Percentiles rank a stretch among this genome's conserved stretches.
These are phyloP conservation scores for Chrysopogon serrulatus DNA, from an alignment of 176 grass and related monocot species.

Conservation along the genomic window DNA sequence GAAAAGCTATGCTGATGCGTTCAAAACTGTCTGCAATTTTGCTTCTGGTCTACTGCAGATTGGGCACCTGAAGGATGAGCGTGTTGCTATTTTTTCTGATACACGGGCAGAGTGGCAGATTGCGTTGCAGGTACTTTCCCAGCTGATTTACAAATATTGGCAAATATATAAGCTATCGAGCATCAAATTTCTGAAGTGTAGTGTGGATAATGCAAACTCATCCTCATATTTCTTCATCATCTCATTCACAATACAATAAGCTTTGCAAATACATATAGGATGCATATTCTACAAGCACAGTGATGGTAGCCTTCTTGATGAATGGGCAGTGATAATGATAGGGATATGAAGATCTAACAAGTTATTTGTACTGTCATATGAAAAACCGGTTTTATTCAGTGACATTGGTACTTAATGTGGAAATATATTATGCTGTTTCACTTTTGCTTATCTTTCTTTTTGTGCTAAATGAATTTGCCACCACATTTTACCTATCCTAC, in stretches of 20 bases:
- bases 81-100: slow-evolving; percentile 85
- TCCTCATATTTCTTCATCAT: not conserved
- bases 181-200: not conserved
- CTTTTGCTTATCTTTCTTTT: not conserved
- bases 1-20: slow-evolving; percentile 60
- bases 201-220: not conserved
- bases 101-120: slow-evolving; percentile 91
- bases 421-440: not conserved
- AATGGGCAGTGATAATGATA: not conserved
- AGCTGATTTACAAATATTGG: not conserved
- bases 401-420: not conserved
- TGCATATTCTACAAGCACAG: not conserved
- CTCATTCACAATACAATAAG: not conserved
- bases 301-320: not conserved
- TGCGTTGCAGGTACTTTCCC: slow-evolving; percentile 66
- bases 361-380: not conserved
- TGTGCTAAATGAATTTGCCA: not conserved
- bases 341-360: not conserved
- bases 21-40: slow-evolving; percentile 72
- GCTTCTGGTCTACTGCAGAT: slow-evolving; percentile 67
- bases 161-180: not conserved
- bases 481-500: not conserved
- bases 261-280: not conserved
- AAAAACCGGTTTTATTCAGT: not conserved
- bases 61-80: slow-evolving; percentile 58